Evolutionary conservation across 371 early-diverging fungal species (phyloP), one percentile per base, ranked within the genome.

Genomic region (Syncephalastrum racemosum): DNA sequence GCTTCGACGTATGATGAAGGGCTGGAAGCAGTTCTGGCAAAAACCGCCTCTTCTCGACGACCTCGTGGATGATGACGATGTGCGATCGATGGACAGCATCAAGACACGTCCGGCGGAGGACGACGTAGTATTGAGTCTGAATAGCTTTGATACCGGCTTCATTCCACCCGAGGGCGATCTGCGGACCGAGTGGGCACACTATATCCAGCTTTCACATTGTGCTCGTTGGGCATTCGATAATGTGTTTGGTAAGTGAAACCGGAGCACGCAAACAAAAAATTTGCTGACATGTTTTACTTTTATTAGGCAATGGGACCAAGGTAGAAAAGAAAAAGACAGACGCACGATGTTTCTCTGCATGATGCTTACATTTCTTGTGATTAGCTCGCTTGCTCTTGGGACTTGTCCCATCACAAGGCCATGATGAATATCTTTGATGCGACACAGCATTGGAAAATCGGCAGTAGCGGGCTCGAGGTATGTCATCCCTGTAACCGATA

Each of bases 371-470:
- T 27, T 50, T 22, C 18, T 53, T 48, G 36, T 8, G 4, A 25
- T 14, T 55, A 68, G 68, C 44, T 64, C 15, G 53, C 65, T 8
- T 64, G 54, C 53, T 62, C 71, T 22, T 79, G 74, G 74, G 62
- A 70, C 48, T 43, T 75, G 18, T 25, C 59, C 8, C 51, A 63
- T 46, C 44, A 66, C 8, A 66, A 65, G 12, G 57, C 68, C 8
- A 74, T 71, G 5, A 68, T 75, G 74, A 79, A 79, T 40, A 70
- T 71, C 6, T 73, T 75, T 58, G 79, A 79, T 57, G 62, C 70
- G 8, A 79, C 79, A 19, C 58, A 70, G 15, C 64, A 74, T 27
- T 61, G 73, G 58, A 79, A 79, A 54, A 58, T 79, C 20, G 70
- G 74, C 18, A 61, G 67, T 12, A 71, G 68, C 51, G 76, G 76